Percentiles rank a stretch among this genome's conserved stretches.
These are phyloP conservation scores for Syzygium grande DNA, from an alignment of 345 rosid species.

Conservation along the genomic window DNA sequence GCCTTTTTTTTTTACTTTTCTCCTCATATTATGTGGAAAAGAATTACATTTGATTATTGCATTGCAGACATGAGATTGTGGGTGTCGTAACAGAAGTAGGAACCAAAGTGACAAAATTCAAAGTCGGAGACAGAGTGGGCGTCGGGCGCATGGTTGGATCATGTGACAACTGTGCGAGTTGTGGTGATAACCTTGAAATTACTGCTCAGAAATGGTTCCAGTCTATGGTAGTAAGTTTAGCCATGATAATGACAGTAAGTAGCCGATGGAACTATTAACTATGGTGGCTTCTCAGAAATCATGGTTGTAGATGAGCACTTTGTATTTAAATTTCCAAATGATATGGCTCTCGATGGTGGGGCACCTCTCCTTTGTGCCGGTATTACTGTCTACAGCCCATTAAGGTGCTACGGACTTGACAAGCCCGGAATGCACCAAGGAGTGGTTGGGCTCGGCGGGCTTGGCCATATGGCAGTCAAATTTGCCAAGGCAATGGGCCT, in stretches of 20 bases:
- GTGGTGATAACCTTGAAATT: slow-evolving; percentile 41
- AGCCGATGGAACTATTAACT: slow-evolving; percentile 26
- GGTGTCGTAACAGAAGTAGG: slow-evolving; percentile 32
- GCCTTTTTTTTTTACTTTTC: not conserved
- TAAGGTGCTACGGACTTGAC: slow-evolving; percentile 14
- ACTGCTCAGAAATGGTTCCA: slow-evolving; percentile 31
- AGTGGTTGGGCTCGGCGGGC: slow-evolving; percentile 31
- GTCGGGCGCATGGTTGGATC: slow-evolving; percentile 50
- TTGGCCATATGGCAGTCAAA: slow-evolving; percentile 36
- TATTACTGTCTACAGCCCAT: slow-evolving; percentile 26
- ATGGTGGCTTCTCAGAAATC: slow-evolving; percentile 31
- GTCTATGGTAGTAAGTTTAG: not conserved
- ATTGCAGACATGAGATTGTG: slow-evolving; percentile 25
- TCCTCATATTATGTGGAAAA: not conserved
- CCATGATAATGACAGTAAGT: not conserved
- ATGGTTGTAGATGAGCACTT: slow-evolving; percentile 27
- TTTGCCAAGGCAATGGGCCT: slow-evolving; percentile 32
- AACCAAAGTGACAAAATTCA: slow-evolving; percentile 23
- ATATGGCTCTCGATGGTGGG: slow-evolving; percentile 15
- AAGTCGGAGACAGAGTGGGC: slow-evolving; percentile 25
- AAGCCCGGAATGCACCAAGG: slow-evolving; percentile 25
- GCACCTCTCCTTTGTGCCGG: slow-evolving; percentile 43
- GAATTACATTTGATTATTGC: not conserved
- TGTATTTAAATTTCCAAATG: slow-evolving; percentile 23
- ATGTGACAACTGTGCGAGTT: slow-evolving; percentile 35